A percentile compares a stretch with the other conserved stretches of the same genome.
These are phyloP conservation scores for Amylostereum chailletii DNA, from an alignment of 1,284 basidiomycete species.

Conservation along the genomic window DNA sequence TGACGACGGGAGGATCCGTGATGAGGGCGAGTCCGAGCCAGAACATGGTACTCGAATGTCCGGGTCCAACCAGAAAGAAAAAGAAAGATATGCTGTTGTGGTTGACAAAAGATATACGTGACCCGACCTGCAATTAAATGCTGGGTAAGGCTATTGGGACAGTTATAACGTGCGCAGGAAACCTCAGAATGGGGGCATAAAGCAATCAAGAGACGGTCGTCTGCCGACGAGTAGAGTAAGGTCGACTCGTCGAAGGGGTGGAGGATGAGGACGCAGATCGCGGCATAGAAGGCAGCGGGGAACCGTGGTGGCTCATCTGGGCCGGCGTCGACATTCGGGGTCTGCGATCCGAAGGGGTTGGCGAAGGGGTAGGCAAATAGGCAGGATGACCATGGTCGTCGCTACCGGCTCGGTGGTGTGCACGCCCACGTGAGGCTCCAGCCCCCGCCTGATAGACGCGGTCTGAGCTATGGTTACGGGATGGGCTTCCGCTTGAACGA, in stretches of 20 bases:
- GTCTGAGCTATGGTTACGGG: constrained; percentile 8
- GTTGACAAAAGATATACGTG: neutral
- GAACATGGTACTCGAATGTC: neutral
- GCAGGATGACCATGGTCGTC: constrained; percentile 7
- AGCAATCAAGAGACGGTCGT: constrained; percentile 10
- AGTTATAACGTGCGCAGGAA: constrained; percentile 4
- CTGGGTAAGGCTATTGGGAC: constrained; percentile 1
- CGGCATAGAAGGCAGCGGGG: neutral
- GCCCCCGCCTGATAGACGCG: constrained; percentile 2
- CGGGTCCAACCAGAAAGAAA: neutral
- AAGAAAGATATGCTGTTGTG: neutral
- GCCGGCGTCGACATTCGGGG: neutral
- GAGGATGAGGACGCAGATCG: neutral
- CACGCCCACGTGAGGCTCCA: constrained; percentile 2
- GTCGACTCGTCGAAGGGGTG: neutral
- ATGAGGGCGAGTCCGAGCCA: neutral
- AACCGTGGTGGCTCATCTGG: neutral
- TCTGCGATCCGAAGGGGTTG: too few relatives aligned
- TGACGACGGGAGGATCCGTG: constrained; percentile 3
- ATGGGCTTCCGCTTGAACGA: neutral
- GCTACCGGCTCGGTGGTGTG: constrained; percentile 10
- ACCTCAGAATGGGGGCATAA: constrained; percentile 2
- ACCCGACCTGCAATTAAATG: constrained; percentile 8
- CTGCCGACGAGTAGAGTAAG: constrained; percentile 5
- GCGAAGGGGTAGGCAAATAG: neutral